Evolutionary conservation across 108 stramenopile species (phyloP).

Genomic region (Fragilariopsis cylindrus): DNA sequence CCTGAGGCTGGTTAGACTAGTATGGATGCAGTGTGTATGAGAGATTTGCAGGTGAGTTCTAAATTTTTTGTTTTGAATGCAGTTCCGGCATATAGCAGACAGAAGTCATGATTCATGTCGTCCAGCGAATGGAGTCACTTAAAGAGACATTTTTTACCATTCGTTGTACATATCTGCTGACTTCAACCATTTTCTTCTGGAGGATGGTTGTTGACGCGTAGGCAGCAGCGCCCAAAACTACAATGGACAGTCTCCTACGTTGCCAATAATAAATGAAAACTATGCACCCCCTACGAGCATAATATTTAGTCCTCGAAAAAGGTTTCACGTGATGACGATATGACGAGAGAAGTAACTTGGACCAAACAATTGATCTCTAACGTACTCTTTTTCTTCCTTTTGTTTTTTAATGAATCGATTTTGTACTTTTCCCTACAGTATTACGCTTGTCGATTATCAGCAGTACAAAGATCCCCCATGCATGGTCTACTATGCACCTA

Average conservation of each 20-base stretch:
- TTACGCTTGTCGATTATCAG: no score
- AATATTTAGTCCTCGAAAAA: slow-evolving; percentile 43
- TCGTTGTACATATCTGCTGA: slow-evolving; percentile 1
- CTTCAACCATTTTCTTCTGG: slow-evolving; percentile 1
- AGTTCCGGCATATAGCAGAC: no score
- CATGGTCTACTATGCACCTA: no score
- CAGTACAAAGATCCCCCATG: no score
- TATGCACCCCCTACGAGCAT: not conserved
- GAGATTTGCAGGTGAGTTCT: not conserved
- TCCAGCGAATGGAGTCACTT: not conserved
- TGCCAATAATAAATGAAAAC: slow-evolving; percentile 29
- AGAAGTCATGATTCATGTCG: no score
- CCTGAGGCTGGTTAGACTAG: no score
- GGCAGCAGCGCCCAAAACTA: slow-evolving; percentile 19
- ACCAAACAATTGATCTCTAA: slow-evolving; percentile 42
- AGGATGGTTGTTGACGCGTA: slow-evolving; percentile 18
- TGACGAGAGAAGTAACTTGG: slow-evolving; percentile 79
- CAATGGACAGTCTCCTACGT: slow-evolving; percentile 36
- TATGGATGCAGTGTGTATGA: no score
- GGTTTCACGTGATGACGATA: slow-evolving; percentile 83
- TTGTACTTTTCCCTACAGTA: no score
- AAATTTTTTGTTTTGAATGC: no score
- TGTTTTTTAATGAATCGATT: no score
- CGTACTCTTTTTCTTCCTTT: not conserved
- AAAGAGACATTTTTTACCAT: not conserved